phyloP scores from a whole-genome alignment of 2,329 filamentous ascomycete species.

The Sodiomyces alkalinus region DNA sequence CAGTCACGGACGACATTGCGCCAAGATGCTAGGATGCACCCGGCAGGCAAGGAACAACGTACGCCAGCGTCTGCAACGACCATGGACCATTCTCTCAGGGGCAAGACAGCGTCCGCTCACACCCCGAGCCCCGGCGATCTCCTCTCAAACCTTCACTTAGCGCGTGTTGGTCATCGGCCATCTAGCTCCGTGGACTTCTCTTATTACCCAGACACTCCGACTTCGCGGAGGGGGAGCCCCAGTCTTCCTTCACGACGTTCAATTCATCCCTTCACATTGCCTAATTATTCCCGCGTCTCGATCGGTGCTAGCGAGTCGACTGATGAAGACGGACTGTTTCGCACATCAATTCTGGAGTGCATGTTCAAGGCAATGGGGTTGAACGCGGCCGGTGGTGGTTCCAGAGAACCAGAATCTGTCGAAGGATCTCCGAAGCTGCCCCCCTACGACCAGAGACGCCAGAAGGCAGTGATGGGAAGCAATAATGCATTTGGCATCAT shows the following conservation, averaged over 20 bases:
- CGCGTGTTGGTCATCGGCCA: constrained; percentile 38
- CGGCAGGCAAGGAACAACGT: constrained; percentile 38
- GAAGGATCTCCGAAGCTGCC: constrained; percentile 76
- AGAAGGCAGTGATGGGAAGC: constrained; percentile 58
- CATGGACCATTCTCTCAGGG: too few species aligned
- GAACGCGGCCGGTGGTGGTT: constrained; percentile 47
- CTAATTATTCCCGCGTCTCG: constrained; percentile 30
- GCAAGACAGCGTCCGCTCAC: constrained; percentile 23
- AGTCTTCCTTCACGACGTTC: constrained; percentile 34
- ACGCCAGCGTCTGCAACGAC: constrained; percentile 25
- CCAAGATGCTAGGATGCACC: constrained; percentile 65
- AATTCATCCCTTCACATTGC: constrained; percentile 39
- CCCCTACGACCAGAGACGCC: constrained; percentile 67
- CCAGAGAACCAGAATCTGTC: constrained; percentile 56
- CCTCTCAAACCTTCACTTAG: constrained; percentile 60
- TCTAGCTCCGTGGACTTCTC: constrained; percentile 14
- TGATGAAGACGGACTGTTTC: constrained; percentile 79
- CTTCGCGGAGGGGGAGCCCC: constrained; percentile 12
- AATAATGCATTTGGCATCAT: constrained; percentile 85
- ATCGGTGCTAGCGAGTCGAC: constrained; percentile 63
- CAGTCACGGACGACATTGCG: constrained; percentile 60
- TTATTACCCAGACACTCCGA: too few species aligned
- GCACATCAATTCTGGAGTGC: constrained; percentile 81
- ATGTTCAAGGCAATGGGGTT: constrained; percentile 91
- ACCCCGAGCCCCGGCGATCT: constrained; percentile 62